Conservation (phyloP, 208 protist species). For the Crithidia brevicula region DNA sequence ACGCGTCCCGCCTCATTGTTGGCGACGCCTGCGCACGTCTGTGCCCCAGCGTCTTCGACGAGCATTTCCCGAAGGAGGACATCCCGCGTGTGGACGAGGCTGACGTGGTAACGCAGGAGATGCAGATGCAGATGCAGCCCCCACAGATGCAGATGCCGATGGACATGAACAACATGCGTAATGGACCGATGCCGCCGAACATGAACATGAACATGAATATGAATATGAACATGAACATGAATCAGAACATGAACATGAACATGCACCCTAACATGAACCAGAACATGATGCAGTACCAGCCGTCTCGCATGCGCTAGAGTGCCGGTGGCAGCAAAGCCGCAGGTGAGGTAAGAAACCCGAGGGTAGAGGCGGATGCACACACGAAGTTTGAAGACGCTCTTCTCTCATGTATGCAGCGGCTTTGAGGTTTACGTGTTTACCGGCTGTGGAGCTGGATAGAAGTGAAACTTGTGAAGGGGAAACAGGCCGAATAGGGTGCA, state of each 20-base stretch:
- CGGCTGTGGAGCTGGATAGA: no score
- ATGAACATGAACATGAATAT: constrained; percentile 33
- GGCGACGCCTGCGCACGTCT: constrained; percentile 44
- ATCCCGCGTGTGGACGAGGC: constrained; percentile 16
- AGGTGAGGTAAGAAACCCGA: no score
- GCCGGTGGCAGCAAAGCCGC: no score
- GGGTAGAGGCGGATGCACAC: no score
- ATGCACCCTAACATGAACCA: constrained; percentile 30
- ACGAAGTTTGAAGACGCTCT: no score
- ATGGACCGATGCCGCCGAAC: constrained; percentile 17
- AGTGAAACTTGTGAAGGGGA: no score
- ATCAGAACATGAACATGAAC: constrained; percentile 35
- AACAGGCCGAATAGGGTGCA: no score
- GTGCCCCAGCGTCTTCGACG: constrained; percentile 31
- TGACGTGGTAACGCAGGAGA: constrained; percentile 15
- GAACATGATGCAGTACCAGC: neutral
- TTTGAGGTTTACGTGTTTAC: no score
- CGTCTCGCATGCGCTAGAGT: neutral
- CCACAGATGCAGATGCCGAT: constrained; percentile 26
- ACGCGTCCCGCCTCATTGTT: constrained; percentile 43
- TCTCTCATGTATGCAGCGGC: no score
- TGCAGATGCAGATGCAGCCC: constrained; percentile 13
- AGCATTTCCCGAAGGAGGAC: constrained; percentile 24
- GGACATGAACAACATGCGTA: constrained; percentile 32
- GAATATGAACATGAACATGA: constrained; percentile 32